Base-by-base conservation (phyloP, 192 early-diverging fungal species). In the Podila verticillata region DNA sequence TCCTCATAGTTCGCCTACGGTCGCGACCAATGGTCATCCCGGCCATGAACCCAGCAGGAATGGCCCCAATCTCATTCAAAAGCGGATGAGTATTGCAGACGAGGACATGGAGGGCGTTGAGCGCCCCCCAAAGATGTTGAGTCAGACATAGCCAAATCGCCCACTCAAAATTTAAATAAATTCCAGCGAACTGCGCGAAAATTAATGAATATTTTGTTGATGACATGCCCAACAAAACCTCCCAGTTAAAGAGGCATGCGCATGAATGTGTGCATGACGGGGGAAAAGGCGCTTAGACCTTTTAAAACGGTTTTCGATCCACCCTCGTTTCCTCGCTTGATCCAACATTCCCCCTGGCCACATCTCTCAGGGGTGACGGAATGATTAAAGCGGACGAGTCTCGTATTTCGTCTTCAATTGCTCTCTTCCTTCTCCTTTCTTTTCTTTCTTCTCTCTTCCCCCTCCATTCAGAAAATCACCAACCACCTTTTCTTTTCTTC, bases 31-130 rank as follows among this genome's bases (percentile, higher is more conserved):
- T 15, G 39, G 39, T 15, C 39, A 44, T 44, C 39, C 39, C 39
- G 39, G 39, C 4, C 39, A 44, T 15, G 39, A 44, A 44, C 39
- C 36, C 10, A 39, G 36, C 36, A 39, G 36, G 36, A 39, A 44
- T 3, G 3, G 39, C 39, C 39, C 39, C 39, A 44, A 3, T 44
- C 39, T 44, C 12, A 32, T 61, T 5, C 72, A 67, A 32, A 67
- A 74, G 26, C 64, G 72, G 9, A 19, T 49, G 31, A 64, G 59
- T 13, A 47, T 65, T 5, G 65, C n/a, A 12, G 72, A 62, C 15
- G 72, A 65, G 20, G 47, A 57, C 6, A 66, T 74, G 72, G 72
- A 74, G 31, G 72, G 63, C 1, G 48, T 74, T n/a, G 72, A 74
- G 49, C 59, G 72, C 3, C 65, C 65, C 10, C 57, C 48, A 29